These are phyloP conservation scores for Phytophthora pisi DNA, from an alignment of 352 stramenopile genomes.

Conservation along the genomic window DNA sequence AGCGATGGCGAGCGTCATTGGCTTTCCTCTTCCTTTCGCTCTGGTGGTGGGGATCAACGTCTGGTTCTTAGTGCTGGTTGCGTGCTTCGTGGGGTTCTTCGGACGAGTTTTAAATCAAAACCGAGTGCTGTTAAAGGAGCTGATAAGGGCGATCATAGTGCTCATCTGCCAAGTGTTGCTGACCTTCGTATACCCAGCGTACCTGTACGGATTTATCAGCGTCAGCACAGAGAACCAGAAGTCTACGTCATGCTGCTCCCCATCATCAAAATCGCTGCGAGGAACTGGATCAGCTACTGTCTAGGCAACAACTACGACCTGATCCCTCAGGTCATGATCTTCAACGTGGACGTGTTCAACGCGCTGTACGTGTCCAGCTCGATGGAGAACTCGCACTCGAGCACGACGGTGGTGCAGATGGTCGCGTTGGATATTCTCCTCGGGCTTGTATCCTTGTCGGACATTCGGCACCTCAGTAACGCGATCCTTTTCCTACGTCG, in stretches of 20 bases:
- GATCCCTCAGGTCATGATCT: constrained; percentile 44
- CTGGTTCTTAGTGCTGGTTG: constrained; percentile 23
- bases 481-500: not conserved
- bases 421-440: constrained; percentile 37
- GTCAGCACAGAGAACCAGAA: constrained; percentile 21
- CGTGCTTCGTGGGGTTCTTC: constrained; percentile 25
- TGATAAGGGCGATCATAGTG: constrained; percentile 27
- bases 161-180: constrained; percentile 38
- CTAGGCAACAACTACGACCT: constrained; percentile 23
- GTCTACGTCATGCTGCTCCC: constrained; percentile 37
- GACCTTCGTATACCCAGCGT: constrained; percentile 39
- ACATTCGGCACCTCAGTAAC: constrained; percentile 9
- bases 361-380: constrained; percentile 42
- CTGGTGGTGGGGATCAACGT: constrained; percentile 22
- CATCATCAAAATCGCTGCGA: constrained; percentile 43
- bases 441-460: constrained; percentile 24
- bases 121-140: constrained; percentile 1
- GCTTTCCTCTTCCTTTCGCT: constrained; percentile 51
- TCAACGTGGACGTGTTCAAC: constrained; percentile 58
- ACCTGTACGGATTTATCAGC: constrained; percentile 26
- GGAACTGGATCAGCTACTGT: constrained; percentile 37
- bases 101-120: constrained; percentile 16
- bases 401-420: constrained; percentile 25
- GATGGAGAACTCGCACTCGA: constrained; percentile 34
- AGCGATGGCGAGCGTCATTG: constrained; percentile 26